Evolutionary conservation across 2,329 filamentous ascomycete genomes (phyloP), one percentile per base, ranked within the genome.

Genomic region (Ustulina deusta): DNA sequence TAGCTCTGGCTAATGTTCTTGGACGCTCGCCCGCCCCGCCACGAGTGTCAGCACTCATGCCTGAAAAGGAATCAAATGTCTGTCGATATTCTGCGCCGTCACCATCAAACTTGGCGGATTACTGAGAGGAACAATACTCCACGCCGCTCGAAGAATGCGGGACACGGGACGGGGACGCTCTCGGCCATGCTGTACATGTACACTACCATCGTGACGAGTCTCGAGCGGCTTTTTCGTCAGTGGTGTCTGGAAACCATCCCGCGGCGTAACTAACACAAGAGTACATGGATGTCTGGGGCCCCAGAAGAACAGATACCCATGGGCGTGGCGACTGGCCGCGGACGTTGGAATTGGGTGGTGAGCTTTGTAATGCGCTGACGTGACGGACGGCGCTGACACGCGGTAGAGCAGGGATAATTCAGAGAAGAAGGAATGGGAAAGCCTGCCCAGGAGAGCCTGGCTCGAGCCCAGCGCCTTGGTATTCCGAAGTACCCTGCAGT

Each of bases 401-500:
- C 55, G 56, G 56, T 65, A 38, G 40, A 38, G 34, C 61, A 56
- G 25, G 55, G 56, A 32, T 57, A 2, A n/a, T 17, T n/a, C 17
- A 27, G 22, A 15, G 22, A 44, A 58, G 48, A 59, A 34, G 29
- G 38, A 54, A 44, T 36, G 20, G 44, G 52, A 68, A 61, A 51
- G 11, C 51, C 48, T 49, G 38, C 38, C 44, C 38, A 46, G 40
- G 32, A 40, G 6, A 17, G 17, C 17, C 11, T 48, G 15, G 48
- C 29, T 13, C 27, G 62, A 54, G 57, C 66, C 66, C 66, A 20
- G 57, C 22, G 61, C 51, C 57, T 68, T 65, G 66, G 66, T 68
- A 68, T 57, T 62, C 57, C 52, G 61, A 65, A 65, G 62, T 68
- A 42, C 66, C 66, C 57, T 68, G 65, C 61, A 68, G 61, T 54